Percentiles rank a stretch among this genome's conserved stretches.
These are phyloP conservation scores for Withania somnifera DNA, from an alignment of 305 asterid species.

Conservation along the genomic window DNA sequence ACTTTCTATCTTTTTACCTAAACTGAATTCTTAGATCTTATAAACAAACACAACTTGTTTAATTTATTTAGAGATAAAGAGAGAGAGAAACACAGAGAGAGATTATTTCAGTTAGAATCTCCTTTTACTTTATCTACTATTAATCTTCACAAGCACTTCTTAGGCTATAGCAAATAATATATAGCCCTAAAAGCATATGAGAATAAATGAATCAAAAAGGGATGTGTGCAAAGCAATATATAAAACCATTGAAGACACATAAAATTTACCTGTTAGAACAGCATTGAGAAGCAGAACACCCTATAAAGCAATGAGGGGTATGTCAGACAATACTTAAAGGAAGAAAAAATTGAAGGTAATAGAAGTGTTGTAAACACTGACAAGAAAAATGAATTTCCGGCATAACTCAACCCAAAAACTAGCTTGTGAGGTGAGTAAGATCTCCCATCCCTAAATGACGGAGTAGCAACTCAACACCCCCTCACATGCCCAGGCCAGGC, in stretches of 20 bases:
- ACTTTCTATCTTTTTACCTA: neutral
- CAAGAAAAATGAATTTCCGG: neutral
- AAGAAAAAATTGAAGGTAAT: neutral
- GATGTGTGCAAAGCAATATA: neutral
- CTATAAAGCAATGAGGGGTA: slow-evolving; percentile 8
- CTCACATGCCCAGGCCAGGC: neutral
- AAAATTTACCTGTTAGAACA: slow-evolving; percentile 28
- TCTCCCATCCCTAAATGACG: neutral
- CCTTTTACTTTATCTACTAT: neutral
- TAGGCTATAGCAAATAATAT: neutral
- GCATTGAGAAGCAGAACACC: slow-evolving; percentile 38
- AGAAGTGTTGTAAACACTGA: neutral
- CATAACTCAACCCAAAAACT: neutral
- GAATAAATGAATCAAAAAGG: neutral
- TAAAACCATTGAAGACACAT: neutral
- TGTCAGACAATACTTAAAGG: neutral
- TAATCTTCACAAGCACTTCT: neutral
- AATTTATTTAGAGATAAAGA: neutral
- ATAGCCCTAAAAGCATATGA: neutral
- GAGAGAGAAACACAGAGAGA: neutral
- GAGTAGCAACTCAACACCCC: neutral
- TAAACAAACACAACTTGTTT: neutral
- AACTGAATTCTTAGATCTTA: neutral
- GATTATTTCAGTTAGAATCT: neutral
- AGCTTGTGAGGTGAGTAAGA: neutral